Evolutionary conservation across 139 green algal genomes (phyloP), one percentile per base, ranked within the genome.

Genomic region (Diplosphaera chodatii): DNA sequence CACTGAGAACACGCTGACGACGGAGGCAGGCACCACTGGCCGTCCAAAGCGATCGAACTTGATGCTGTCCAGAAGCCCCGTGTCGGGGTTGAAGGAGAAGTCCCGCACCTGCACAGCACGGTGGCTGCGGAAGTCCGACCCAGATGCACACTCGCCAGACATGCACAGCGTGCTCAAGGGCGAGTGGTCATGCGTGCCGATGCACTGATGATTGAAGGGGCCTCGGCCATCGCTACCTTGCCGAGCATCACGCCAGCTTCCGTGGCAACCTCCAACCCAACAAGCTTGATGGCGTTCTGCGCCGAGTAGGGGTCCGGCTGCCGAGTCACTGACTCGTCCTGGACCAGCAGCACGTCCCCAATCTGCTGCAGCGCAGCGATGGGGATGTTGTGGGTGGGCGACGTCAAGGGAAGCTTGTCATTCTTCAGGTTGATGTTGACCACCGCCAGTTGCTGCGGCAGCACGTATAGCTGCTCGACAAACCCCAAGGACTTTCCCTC

Each of bases 271-370:
- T 87, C 83, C 65, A 83, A 72, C 5, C 88, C 85, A 23, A 85
- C 55, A 28, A 92, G 80, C 30, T 82, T 85, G 88, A 18, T 59
- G 86, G 84, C 32, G 63, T 27, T 34, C 10, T 77, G 71, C 4
- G 74, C 63, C 13, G 81, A 77, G 59, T 89, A 83, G 5, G 83
- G 70, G 4, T 80, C 71, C 55, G 78, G 75, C 48, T 87, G 79
- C 64, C 71, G 72, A 40, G 89, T 56, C 27, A 76, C 83, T 1
- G 15, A 65, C 70, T 91, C 83, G 67, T 94, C 83, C 63, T 93
- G 82, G 29, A 94, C 86, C 31, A 94, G 81, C 32, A 93, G 73
- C 3, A 94, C 89, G 64, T 94, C 89, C 41, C 86, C 85, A 40
- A 93, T 87, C 76, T 94, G 85, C 3, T 67, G 73, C 23, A 94